Percentiles rank a stretch among this genome's conserved stretches.
Evolutionary conservation across 805 yeast genomes (phyloP).

Genomic region (Kazachstania bromeliacearum): DNA sequence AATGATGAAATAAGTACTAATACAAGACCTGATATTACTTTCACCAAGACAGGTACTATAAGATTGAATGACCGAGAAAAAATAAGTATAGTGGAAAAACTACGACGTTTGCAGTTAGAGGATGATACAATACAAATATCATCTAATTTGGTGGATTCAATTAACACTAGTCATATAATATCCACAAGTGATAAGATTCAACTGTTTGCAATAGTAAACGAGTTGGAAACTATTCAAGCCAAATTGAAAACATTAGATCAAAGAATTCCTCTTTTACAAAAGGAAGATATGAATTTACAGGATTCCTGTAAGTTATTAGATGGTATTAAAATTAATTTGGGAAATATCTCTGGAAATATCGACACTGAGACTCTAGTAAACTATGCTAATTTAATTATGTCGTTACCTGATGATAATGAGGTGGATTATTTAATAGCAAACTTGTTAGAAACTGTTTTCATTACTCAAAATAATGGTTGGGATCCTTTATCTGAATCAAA

Average conservation of each 20-base stretch:
- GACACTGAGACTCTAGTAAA: neutral
- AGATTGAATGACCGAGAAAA: neutral
- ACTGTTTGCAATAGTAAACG: neutral
- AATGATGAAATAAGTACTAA: neutral
- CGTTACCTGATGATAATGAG: conserved; percentile 10
- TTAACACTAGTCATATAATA: neutral
- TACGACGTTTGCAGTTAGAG: neutral
- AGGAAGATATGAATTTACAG: neutral
- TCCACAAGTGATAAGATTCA: neutral
- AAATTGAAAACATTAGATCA: neutral
- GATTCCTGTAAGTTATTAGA: neutral
- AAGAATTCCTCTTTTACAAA: neutral
- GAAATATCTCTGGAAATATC: neutral
- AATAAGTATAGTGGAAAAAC: neutral
- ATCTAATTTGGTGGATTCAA: neutral
- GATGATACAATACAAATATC: neutral
- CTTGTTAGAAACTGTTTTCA: conserved; percentile 9
- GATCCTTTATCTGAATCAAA: too few relatives aligned
- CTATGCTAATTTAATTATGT: conserved; percentile 8
- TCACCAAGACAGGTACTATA: neutral
- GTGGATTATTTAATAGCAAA: conserved; percentile 13
- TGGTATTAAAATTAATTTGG: neutral
- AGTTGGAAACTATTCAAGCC: neutral
- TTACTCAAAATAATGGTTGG: conserved; percentile 5
- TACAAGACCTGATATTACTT: neutral